phyloP scores from a whole-genome alignment of 1,284 basidiomycete species.

The Cystobasidium slooffiae region DNA sequence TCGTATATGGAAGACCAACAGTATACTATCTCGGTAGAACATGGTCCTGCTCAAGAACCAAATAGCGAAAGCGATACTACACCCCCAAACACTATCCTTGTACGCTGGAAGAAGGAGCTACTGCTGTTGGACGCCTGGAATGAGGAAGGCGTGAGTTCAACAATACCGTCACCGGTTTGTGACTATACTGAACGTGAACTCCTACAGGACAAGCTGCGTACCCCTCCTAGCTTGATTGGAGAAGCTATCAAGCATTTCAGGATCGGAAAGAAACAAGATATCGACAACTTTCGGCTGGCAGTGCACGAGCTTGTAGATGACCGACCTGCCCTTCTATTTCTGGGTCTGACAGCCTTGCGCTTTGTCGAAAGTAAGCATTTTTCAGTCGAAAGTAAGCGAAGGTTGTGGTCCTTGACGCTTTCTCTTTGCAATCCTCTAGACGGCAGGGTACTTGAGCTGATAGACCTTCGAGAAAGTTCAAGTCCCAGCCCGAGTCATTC shows the following conservation, averaged over 20 bases:
- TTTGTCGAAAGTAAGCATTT: constrained; percentile 39
- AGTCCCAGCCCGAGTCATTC: background rate
- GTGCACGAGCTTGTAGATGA: constrained; percentile 32
- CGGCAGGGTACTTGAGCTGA: background rate
- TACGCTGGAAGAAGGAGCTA: constrained; percentile 29
- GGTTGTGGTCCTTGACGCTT: too few species aligned
- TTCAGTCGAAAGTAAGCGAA: constrained; percentile 36
- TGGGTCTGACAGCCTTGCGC: constrained; percentile 34
- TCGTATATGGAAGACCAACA: too few species aligned
- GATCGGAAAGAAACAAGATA: background rate
- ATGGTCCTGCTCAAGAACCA: background rate
- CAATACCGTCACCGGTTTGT: background rate
- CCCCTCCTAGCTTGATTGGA: constrained; percentile 24
- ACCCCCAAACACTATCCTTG: constrained; percentile 36
- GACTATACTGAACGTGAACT: background rate
- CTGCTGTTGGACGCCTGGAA: constrained; percentile 41
- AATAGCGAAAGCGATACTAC: background rate
- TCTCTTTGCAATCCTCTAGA: too few species aligned
- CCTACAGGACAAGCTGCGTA: constrained; percentile 16
- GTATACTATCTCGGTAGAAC: too few species aligned
- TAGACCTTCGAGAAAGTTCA: background rate
- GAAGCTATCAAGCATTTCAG: constrained; percentile 33
- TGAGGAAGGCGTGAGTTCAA: constrained; percentile 18
- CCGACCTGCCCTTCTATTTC: constrained; percentile 26
- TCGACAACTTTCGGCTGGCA: constrained; percentile 16